phyloP scores from a whole-genome alignment of 495 filamentous ascomycete genomes.

The Thermothielavioides terrestris region DNA sequence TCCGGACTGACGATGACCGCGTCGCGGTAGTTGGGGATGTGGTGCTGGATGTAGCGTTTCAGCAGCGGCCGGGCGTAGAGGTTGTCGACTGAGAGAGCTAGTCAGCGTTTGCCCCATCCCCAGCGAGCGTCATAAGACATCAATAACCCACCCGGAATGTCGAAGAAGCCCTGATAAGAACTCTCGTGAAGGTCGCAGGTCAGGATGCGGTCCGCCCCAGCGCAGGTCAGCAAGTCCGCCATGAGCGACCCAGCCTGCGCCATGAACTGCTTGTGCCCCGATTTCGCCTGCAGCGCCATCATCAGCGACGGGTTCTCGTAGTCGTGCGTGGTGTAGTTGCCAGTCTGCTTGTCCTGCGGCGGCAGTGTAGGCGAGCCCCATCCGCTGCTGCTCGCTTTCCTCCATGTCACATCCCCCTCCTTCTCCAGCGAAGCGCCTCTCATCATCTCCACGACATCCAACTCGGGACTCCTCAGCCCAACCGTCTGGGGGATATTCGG shows the following conservation, averaged over 20 bases:
- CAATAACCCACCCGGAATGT: constrained; percentile 55
- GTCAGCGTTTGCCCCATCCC: no score
- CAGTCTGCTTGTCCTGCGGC: background rate
- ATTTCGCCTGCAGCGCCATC: constrained; percentile 61
- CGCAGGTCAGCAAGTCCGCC: constrained; percentile 87
- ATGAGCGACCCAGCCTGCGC: constrained; percentile 92
- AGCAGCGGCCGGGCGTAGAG: constrained; percentile 82
- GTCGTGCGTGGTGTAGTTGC: constrained; percentile 46
- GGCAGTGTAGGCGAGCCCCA: background rate
- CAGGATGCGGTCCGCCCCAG: constrained; percentile 90
- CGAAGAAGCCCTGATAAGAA: constrained; percentile 79
- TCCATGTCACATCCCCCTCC: background rate
- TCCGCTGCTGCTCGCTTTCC: background rate
- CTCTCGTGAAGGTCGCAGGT: constrained; percentile 91
- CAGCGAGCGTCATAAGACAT: no score
- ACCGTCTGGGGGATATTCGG: constrained; percentile 55
- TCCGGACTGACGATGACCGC: constrained; percentile 94
- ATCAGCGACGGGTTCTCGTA: constrained; percentile 46
- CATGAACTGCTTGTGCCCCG: constrained; percentile 96
- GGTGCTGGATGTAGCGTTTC: constrained; percentile 79
- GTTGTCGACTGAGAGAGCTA: constrained; percentile 61
- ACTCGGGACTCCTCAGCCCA: constrained; percentile 49
- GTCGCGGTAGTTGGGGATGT: constrained; percentile 78
- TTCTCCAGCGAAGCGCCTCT: constrained; percentile 21
- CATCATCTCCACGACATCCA: constrained; percentile 59